Percentiles rank a stretch among this genome's conserved stretches.
phyloP scores from a whole-genome alignment of 208 protist genomes.

The Leishmania tarentolae region DNA sequence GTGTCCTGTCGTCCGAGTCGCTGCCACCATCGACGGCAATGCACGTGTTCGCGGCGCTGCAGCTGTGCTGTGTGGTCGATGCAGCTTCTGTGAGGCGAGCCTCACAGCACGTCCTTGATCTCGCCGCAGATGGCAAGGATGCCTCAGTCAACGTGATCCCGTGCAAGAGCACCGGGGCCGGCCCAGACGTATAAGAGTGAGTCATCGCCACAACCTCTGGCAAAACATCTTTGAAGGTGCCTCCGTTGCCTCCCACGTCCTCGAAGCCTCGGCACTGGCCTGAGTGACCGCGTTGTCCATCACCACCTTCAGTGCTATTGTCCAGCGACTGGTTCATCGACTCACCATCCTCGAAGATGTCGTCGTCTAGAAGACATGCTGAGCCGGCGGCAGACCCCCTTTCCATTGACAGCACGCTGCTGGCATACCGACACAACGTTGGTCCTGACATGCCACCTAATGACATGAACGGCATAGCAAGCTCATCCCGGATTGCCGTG shows the following conservation, averaged over 20 bases:
- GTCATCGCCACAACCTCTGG: constrained; percentile 14
- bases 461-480: constrained; percentile 1
- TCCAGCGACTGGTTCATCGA: background rate
- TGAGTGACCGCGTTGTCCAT: background rate
- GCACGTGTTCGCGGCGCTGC: background rate
- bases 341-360: background rate
- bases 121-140: background rate
- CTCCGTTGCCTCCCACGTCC: background rate
- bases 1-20: background rate
- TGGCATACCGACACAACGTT: background rate
- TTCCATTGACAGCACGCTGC: background rate
- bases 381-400: background rate
- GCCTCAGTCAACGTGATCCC: constrained; percentile 1
- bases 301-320: background rate
- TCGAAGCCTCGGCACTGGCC: background rate
- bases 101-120: background rate
- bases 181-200: constrained; percentile 1
- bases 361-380: background rate
- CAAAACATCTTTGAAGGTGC: constrained; percentile 9
- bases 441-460: background rate
- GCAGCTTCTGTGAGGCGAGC: background rate
- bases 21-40: background rate
- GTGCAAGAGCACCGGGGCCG: constrained; percentile 10
- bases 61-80: background rate
- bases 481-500: constrained; percentile 25